phyloP scores from a whole-genome alignment of 805 yeast genomes.

The Lachancea waltii region DNA sequence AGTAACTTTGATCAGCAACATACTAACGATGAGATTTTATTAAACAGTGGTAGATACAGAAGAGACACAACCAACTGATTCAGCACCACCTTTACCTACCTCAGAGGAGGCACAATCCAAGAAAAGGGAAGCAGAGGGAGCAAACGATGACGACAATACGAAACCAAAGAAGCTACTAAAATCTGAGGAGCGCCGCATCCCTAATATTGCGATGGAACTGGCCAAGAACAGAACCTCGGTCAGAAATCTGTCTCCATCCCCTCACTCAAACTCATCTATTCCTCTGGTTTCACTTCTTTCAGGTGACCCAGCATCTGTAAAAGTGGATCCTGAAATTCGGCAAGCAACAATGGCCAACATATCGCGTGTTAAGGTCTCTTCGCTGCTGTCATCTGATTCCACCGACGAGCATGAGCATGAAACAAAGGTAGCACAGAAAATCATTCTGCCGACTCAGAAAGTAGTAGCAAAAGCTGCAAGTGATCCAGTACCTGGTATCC shows the following conservation, averaged over 20 bases:
- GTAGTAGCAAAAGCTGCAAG: slow-evolving; percentile 9
- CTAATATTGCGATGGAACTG: slow-evolving; percentile 30
- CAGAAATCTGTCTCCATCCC: slow-evolving; percentile 13
- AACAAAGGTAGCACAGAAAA: slow-evolving; percentile 13
- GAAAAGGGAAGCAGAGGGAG: background rate
- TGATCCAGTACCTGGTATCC: slow-evolving; percentile 11
- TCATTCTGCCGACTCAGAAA: slow-evolving; percentile 22
- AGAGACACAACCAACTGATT: too few relatives aligned
- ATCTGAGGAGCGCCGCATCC: slow-evolving; percentile 12
- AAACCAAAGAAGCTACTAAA: slow-evolving; percentile 5
- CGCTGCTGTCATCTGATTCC: slow-evolving; percentile 13
- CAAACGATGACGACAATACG: slow-evolving; percentile 1
- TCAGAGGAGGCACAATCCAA: background rate
- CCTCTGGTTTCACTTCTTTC: slow-evolving; percentile 11
- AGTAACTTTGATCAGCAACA: too few relatives aligned
- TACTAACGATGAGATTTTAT: background rate
- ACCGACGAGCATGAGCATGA: background rate
- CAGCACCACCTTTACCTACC: background rate
- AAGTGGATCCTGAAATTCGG: slow-evolving; percentile 2
- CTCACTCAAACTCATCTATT: slow-evolving; percentile 10
- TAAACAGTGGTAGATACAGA: too few relatives aligned
- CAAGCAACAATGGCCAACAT: background rate
- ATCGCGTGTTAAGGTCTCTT: slow-evolving; percentile 15
- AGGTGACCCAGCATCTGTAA: slow-evolving; percentile 3
- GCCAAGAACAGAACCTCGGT: slow-evolving; percentile 29